phyloP scores from a whole-genome alignment of 169 alveolate species.

The Amoebophrya sp. region DNA sequence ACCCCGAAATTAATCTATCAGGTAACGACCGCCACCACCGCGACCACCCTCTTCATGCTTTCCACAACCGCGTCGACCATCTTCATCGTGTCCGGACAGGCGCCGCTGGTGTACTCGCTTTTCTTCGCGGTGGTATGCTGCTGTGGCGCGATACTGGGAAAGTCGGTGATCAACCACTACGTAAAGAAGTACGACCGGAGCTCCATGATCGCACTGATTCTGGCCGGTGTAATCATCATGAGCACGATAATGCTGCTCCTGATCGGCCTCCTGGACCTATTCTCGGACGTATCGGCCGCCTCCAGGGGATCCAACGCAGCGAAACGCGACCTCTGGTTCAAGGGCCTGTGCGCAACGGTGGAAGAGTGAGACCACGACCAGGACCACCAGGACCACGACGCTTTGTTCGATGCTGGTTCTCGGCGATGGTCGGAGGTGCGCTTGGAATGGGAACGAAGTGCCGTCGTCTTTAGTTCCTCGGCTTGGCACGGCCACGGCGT shows the following conservation, averaged over 20 bases:
- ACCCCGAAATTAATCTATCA: too few relatives aligned
- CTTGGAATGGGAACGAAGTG: too few relatives aligned
- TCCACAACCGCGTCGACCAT: not conserved
- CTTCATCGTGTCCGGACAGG: constrained; percentile 8
- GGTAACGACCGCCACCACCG: constrained; percentile 21
- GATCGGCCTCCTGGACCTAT: not conserved
- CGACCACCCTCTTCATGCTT: not conserved
- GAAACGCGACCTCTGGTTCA: not conserved
- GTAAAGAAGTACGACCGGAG: not conserved
- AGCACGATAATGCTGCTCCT: not conserved
- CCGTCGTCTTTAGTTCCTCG: too few relatives aligned
- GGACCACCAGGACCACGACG: not conserved
- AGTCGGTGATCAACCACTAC: not conserved
- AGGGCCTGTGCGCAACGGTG: not conserved
- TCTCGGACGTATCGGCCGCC: not conserved
- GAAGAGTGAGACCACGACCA: not conserved
- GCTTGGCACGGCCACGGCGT: too few relatives aligned
- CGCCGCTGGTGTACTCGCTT: not conserved
- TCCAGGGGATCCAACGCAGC: not conserved
- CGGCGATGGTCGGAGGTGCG: too few relatives aligned
- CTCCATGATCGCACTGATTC: not conserved
- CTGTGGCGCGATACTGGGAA: not conserved
- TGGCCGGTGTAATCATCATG: not conserved
- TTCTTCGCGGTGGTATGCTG: not conserved
- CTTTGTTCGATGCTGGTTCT: too few relatives aligned